Conservation (phyloP, 2,329 filamentous ascomycete species). For the Paraconiothyrium sp. region DNA sequence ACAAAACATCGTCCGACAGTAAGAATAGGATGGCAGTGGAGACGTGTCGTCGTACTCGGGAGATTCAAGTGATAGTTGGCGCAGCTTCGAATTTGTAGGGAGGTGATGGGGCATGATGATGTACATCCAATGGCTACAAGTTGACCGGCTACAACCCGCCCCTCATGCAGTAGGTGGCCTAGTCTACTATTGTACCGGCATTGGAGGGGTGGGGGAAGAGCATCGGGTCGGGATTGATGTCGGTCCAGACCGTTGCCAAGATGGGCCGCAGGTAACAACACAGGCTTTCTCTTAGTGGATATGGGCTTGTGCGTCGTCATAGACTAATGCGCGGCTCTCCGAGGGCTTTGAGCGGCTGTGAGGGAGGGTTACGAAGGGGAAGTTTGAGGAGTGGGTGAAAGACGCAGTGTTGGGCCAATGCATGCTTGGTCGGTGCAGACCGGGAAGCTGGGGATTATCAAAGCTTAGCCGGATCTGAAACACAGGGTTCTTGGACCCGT, state of each 20-base stretch:
- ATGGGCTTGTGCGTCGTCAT: slow-evolving; percentile 9
- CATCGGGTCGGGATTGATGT: slow-evolving; percentile 9
- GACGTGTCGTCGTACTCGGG: no score
- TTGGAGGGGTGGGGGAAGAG: background rate
- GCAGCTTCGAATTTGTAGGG: no score
- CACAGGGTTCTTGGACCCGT: background rate
- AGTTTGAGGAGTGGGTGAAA: background rate
- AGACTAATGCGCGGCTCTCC: slow-evolving; percentile 4
- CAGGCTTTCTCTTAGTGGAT: background rate
- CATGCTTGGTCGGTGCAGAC: no score
- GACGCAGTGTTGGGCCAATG: background rate
- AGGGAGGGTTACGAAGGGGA: no score
- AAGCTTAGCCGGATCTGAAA: background rate
- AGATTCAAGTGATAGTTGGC: no score
- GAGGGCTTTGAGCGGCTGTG: background rate
- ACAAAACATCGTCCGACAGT: no score
- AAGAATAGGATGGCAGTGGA: no score
- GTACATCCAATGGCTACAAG: no score
- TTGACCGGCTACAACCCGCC: background rate
- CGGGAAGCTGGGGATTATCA: background rate
- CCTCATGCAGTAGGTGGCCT: background rate
- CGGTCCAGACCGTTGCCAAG: slow-evolving; percentile 22
- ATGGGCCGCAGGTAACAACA: background rate
- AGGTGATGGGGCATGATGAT: no score
- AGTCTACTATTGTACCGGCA: background rate